Conservation (phyloP, 192 early-diverging fungal genomes). For the Haplosporangium gracile region DNA sequence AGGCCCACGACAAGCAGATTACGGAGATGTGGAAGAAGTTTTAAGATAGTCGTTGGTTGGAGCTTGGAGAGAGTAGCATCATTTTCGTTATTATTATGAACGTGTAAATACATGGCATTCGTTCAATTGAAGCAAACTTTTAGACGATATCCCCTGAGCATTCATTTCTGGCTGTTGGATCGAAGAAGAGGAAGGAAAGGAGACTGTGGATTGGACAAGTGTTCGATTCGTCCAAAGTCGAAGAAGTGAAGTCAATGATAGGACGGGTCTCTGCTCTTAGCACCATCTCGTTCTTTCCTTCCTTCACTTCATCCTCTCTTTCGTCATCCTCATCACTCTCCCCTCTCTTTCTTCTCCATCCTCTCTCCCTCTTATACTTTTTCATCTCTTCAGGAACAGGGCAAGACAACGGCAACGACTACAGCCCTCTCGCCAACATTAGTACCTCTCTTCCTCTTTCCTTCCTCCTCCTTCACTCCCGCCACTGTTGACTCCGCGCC, state of each 20-base stretch:
- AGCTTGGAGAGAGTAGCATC: background rate
- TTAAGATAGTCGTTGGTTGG: background rate
- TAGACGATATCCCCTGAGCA: background rate
- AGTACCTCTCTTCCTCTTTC: background rate
- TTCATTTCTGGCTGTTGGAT: background rate
- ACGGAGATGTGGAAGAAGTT: slow-evolving; percentile 67
- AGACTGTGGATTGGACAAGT: background rate
- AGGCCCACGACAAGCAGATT: slow-evolving; percentile 63
- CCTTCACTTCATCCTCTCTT: background rate
- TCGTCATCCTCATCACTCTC: background rate
- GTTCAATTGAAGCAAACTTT: background rate
- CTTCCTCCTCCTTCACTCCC: background rate
- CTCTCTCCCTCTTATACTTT: background rate
- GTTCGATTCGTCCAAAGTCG: slow-evolving; percentile 8
- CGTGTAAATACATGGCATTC: background rate
- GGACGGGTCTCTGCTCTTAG: background rate
- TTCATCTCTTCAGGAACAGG: background rate
- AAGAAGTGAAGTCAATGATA: background rate
- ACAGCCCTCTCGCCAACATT: background rate
- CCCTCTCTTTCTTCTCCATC: background rate
- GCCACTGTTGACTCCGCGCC: background rate
- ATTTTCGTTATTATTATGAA: background rate
- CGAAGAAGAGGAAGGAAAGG: background rate
- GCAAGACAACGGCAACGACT: background rate
- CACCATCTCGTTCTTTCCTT: background rate